Conservation (phyloP, 2,329 filamentous ascomycete species). For the Xylariaceae sp. region DNA sequence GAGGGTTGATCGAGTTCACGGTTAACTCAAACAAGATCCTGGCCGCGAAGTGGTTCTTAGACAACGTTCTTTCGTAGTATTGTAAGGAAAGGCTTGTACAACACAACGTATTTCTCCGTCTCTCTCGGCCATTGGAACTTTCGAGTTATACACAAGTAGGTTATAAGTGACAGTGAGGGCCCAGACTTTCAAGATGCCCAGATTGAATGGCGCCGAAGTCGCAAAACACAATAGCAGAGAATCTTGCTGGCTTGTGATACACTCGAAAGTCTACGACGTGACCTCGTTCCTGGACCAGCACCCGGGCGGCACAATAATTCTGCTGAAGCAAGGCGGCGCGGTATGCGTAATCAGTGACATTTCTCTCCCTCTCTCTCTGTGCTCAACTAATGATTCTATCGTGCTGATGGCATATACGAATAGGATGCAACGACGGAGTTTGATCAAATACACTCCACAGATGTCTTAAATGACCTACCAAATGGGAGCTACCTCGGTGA, state of each 20-base stretch:
- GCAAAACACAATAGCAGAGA: slow-evolving; percentile 38
- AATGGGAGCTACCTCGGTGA: slow-evolving; percentile 34
- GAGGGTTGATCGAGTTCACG: too few relatives aligned
- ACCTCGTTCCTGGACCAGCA: slow-evolving; percentile 40
- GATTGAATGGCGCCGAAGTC: slow-evolving; percentile 36
- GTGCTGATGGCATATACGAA: neutral
- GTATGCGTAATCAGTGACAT: slow-evolving; percentile 25
- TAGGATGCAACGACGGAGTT: slow-evolving; percentile 40
- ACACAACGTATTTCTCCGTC: too few relatives aligned
- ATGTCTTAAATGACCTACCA: slow-evolving; percentile 37
- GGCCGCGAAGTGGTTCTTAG: too few relatives aligned
- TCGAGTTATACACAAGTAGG: too few relatives aligned
- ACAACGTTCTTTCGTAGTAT: too few relatives aligned
- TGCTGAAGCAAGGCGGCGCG: slow-evolving; percentile 35
- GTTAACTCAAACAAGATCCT: too few relatives aligned
- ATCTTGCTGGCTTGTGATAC: slow-evolving; percentile 44
- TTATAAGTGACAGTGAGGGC: too few relatives aligned
- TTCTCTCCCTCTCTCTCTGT: neutral
- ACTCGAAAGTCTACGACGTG: slow-evolving; percentile 41
- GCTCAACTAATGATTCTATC: neutral
- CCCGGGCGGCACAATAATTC: slow-evolving; percentile 36
- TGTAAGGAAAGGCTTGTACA: too few relatives aligned
- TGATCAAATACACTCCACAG: slow-evolving; percentile 35
- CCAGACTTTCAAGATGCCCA: too few relatives aligned
- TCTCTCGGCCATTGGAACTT: too few relatives aligned